Evolutionary conservation across 805 yeast genomes (phyloP), one percentile per base, ranked within the genome.

Genomic region (Starmerella cellae): DNA sequence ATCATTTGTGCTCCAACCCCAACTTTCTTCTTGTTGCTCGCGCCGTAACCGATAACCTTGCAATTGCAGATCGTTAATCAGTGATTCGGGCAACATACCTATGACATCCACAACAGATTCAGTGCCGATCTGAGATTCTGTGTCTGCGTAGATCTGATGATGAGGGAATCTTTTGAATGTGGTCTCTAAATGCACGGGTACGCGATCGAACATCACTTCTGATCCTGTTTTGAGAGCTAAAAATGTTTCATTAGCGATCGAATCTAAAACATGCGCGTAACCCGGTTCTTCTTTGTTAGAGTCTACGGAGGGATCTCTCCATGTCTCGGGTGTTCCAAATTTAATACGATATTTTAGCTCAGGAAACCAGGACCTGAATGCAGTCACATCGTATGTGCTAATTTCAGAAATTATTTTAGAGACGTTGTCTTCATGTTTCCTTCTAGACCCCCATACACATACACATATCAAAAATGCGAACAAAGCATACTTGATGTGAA

Each of bases 171-270:
- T 50, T 16, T 61, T 58, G 19, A 62, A 47, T 2, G 66, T 61
- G 8, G 66, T 61, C 19, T 48, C 42, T n/a, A 62, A 33, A 41
- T 64, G 68, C 16, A 60, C 46, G 5, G 68, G 68, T 37, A 64
- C 39, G 18, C 65, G 56, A 18, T 58, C 47, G 65, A 64, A 63
- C 46, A 58, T 49, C 2, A 55, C 60, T 3, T 60, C 54, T 14
- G 60, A 58, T n/a, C 66, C 65, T 1, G 66, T 60, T 38, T 63
- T 62, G 35, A 64, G 49, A 62, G 64, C 56, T n/a, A 58, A 44
- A 39, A 58, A 60, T 3, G 59, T 46, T 5, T 50, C 43, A 21
- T 54, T 10, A 6, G 45, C 47, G 10, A 42, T 30, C 8, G 44
- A 40, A 26, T 49, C 47, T 18, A 45, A 5, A 2, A 42, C 49